Percentiles rank a stretch among this genome's conserved stretches.
Conservation (phyloP, 2,329 filamentous ascomycete genomes). For the Beauveria bassiana region DNA sequence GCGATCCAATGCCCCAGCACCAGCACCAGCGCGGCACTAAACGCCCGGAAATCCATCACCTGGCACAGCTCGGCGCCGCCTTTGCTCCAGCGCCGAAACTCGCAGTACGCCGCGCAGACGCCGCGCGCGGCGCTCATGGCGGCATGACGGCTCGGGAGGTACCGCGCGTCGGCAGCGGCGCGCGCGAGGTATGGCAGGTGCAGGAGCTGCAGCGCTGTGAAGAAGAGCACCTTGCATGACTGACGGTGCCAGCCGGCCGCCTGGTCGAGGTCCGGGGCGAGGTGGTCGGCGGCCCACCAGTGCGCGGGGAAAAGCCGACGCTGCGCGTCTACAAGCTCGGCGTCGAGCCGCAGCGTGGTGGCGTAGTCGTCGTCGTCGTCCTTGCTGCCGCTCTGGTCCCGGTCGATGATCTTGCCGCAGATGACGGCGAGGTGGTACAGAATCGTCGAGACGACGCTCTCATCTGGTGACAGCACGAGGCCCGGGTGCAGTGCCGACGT, state of each 20-base stretch:
- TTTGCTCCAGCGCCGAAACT: constrained; percentile 18
- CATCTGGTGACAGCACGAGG: background rate
- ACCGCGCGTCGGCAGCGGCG: constrained; percentile 25
- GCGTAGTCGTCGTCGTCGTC: background rate
- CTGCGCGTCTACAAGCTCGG: background rate
- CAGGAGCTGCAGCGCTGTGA: constrained; percentile 29
- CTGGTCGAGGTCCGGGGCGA: constrained; percentile 18
- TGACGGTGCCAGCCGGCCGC: constrained; percentile 22
- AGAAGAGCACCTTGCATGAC: constrained; percentile 30
- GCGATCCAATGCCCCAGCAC: constrained; percentile 31
- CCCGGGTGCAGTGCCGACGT: constrained; percentile 21
- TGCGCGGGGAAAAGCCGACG: constrained; percentile 1
- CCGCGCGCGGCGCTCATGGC: constrained; percentile 34
- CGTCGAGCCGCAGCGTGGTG: background rate
- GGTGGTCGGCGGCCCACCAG: constrained; percentile 10
- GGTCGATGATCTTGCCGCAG: constrained; percentile 6
- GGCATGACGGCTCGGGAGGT: constrained; percentile 28
- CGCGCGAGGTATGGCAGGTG: constrained; percentile 40
- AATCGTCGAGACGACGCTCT: background rate
- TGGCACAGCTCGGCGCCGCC: constrained; percentile 28
- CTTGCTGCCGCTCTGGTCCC: background rate
- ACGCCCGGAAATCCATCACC: constrained; percentile 38
- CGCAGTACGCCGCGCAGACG: constrained; percentile 28
- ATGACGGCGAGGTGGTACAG: background rate
- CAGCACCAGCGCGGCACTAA: constrained; percentile 36